Evolutionary conservation across 2,329 filamentous ascomycete species (phyloP), one percentile per base, ranked within the genome.

Genomic region (Nakataea oryzae): DNA sequence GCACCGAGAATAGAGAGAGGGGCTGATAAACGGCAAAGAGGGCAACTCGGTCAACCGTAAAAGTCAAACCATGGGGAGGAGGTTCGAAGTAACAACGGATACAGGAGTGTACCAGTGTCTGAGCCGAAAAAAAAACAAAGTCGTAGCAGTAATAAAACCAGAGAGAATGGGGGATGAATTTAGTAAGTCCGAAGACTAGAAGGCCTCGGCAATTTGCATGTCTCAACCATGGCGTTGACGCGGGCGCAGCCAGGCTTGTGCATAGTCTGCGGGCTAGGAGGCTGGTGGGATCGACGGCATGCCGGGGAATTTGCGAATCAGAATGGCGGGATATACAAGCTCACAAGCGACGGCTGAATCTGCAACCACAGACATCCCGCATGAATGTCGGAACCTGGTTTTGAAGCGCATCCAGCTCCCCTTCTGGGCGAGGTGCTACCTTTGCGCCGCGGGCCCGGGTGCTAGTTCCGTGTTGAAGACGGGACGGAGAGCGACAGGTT

Each of bases 341-440:
- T 60, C 34, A 54, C 54, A 60, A 60, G 41, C 58, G 58, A 60
- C 41, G n/a, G 17, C 59, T 7, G 47, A 54, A 57, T 27, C 60
- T 61, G 50, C 60, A 58, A 13, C 26, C 21, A 28, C n/a, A 32
- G 55, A 14, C 60, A 62, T 55, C 55, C 60, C 60, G 60, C 55
- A 58, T 32, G n/a, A 54, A 27, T 61, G 28, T 50, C 55, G 55
- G 60, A n/a, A 61, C 60, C 60, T 30, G 60, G 60, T 61, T 58
- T 58, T 12, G 21, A 29, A 29, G 17, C 29, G 54, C 24, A n/a
- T 26, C 54, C 8, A 26, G 47, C 13, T 14, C 17, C 41, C 17
- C 21, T 47, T 47, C n/a, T n/a, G 41, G 41, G 17, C 1, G 6
- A 7, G 32, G 12, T 27, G 50, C 58, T 34, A 55, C 60, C 47